These are phyloP conservation scores for Fusarium brachygibbosum DNA, from an alignment of 2,329 filamentous ascomycete genomes.

Conservation along the genomic window DNA sequence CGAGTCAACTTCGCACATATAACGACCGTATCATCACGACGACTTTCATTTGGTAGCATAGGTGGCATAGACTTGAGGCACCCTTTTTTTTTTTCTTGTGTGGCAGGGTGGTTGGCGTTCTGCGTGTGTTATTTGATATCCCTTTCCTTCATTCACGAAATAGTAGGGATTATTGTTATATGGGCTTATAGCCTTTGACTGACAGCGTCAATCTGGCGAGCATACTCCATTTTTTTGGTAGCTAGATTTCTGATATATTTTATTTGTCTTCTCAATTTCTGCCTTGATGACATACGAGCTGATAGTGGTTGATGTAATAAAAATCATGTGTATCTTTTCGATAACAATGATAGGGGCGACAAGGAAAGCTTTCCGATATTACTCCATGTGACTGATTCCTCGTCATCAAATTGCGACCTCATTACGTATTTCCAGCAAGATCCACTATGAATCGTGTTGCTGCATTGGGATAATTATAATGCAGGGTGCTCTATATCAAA, in stretches of 20 bases:
- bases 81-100: conserved; percentile 48
- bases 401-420: conserved; percentile 5
- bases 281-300: background rate
- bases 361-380: background rate
- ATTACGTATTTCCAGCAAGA: background rate
- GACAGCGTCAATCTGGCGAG: conserved; percentile 22
- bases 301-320: background rate
- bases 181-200: conserved; percentile 20
- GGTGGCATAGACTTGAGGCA: conserved; percentile 55
- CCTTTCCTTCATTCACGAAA: conserved; percentile 45
- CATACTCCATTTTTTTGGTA: conserved; percentile 44
- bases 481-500: too few relatives aligned
- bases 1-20: conserved; percentile 48
- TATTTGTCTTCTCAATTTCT: conserved; percentile 9
- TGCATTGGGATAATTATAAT: too few relatives aligned
- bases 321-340: background rate
- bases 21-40: conserved; percentile 53
- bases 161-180: conserved; percentile 43
- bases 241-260: conserved; percentile 42
- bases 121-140: conserved; percentile 51
- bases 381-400: background rate
- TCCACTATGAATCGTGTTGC: background rate
- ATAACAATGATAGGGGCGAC: background rate
- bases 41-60: conserved; percentile 53
- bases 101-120: conserved; percentile 53